Percentiles rank a stretch among this genome's conserved stretches.
phyloP scores from a whole-genome alignment of 2,329 filamentous ascomycete genomes.

The Aspergillus hiratsukae region DNA sequence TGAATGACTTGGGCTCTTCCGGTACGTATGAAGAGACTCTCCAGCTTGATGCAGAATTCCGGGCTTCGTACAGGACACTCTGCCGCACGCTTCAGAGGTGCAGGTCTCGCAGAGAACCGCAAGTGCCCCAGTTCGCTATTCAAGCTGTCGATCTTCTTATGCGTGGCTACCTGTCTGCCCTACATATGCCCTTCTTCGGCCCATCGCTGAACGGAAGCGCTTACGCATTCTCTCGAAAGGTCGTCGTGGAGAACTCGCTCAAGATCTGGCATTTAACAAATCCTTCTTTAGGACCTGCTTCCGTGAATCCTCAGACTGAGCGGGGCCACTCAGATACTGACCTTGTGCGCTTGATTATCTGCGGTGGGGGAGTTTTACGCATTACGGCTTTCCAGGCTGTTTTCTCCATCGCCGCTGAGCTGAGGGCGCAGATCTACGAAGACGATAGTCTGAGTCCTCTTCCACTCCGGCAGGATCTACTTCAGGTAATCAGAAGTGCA shows the following conservation, averaged over 20 bases:
- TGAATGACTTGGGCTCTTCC: too few species aligned
- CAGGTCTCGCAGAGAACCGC: too few species aligned
- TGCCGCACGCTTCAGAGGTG: too few species aligned
- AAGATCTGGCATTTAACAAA: constrained; percentile 44
- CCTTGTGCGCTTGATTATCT: constrained; percentile 37
- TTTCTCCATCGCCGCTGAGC: constrained; percentile 21
- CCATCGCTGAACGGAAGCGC: too few species aligned
- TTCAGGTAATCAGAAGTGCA: constrained; percentile 36
- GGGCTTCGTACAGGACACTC: too few species aligned
- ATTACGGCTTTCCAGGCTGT: constrained; percentile 14
- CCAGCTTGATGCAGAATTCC: too few species aligned
- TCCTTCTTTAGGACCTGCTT: constrained; percentile 20
- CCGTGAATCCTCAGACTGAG: constrained; percentile 1
- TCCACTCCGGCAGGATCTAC: constrained; percentile 22
- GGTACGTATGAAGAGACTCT: too few species aligned
- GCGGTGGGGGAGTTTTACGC: constrained; percentile 31
- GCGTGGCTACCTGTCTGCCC: too few species aligned
- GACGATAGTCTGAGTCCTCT: constrained; percentile 24
- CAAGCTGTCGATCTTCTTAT: too few species aligned
- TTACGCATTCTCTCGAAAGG: constrained; percentile 48
- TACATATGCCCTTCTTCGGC: too few species aligned
- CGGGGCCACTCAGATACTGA: constrained; percentile 15
- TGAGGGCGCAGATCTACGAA: constrained; percentile 24
- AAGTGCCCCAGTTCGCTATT: too few species aligned
- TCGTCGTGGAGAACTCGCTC: constrained; percentile 46